Evolutionary conservation across 2,329 filamentous ascomycete species (phyloP).

Genomic region (Fusarium protoensiforme): DNA sequence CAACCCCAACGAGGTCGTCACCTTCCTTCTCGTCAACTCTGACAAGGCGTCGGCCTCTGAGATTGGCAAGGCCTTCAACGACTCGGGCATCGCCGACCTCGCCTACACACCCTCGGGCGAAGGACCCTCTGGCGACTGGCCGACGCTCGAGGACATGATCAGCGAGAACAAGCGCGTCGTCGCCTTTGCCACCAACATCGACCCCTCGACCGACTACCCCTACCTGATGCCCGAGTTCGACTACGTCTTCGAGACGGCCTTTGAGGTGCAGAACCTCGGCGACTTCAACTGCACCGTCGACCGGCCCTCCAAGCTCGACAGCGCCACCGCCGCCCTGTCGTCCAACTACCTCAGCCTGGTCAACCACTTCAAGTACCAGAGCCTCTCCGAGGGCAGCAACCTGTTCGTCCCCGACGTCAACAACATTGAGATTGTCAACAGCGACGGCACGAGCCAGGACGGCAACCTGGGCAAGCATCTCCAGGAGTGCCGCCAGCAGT

Average conservation of each 20-base stretch:
- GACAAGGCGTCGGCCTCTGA: slow-evolving; percentile 66
- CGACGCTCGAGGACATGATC: slow-evolving; percentile 78
- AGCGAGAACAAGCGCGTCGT: slow-evolving; percentile 71
- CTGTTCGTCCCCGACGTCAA: slow-evolving; percentile 70
- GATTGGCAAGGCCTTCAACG: slow-evolving; percentile 65
- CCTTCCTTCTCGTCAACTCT: slow-evolving; percentile 77
- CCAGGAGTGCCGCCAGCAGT: slow-evolving; percentile 64
- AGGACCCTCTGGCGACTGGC: slow-evolving; percentile 66
- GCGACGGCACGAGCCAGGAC: slow-evolving; percentile 59
- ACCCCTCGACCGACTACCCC: slow-evolving; percentile 55
- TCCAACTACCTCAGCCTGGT: slow-evolving; percentile 75
- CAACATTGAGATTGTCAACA: slow-evolving; percentile 73
- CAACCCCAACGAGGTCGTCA: slow-evolving; percentile 81
- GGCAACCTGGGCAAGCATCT: slow-evolving; percentile 68
- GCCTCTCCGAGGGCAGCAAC: slow-evolving; percentile 56
- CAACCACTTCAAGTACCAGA: slow-evolving; percentile 82
- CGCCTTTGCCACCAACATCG: slow-evolving; percentile 72
- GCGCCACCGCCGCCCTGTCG: slow-evolving; percentile 63
- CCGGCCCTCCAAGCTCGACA: slow-evolving; percentile 66
- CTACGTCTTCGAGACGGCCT: slow-evolving; percentile 79
- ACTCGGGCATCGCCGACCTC: slow-evolving; percentile 69
- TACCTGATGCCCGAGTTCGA: slow-evolving; percentile 73
- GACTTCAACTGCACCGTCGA: slow-evolving; percentile 80
- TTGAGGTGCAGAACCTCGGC: slow-evolving; percentile 68
- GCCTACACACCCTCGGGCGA: slow-evolving; percentile 66